Percentiles rank a stretch among this genome's conserved stretches.
These are phyloP conservation scores for Pelargonium myrrhifolium DNA, from an alignment of 441 rosid species.

Conservation along the genomic window DNA sequence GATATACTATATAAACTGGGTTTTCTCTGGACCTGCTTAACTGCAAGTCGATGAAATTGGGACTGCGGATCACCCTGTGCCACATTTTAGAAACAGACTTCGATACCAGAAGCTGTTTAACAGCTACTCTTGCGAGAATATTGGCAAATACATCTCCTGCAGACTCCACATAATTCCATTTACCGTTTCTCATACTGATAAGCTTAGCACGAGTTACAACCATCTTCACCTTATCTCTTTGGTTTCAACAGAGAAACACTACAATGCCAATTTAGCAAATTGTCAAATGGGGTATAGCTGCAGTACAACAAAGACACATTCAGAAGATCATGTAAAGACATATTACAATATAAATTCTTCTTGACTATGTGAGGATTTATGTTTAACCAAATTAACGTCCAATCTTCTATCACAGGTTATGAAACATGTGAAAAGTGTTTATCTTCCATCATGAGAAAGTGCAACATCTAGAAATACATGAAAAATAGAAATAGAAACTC, in stretches of 20 bases:
- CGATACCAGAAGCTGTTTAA: constrained; percentile 10
- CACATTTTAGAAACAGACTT: constrained; percentile 13
- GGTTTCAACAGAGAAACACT: background rate
- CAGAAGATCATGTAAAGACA: background rate
- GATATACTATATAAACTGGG: constrained; percentile 18
- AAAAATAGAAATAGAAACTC: too few species aligned
- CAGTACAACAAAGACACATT: background rate
- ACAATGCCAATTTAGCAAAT: background rate
- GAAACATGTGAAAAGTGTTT: background rate
- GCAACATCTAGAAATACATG: background rate
- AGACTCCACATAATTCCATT: constrained; percentile 15
- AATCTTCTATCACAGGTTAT: background rate
- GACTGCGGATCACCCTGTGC: constrained; percentile 11
- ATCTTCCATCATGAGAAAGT: background rate
- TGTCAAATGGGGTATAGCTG: constrained; percentile 1
- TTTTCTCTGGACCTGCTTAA: constrained; percentile 15
- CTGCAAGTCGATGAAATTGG: constrained; percentile 13
- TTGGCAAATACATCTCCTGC: constrained; percentile 5
- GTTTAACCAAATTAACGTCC: background rate
- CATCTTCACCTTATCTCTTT: constrained; percentile 14
- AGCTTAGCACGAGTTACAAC: constrained; percentile 13
- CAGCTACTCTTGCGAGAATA: constrained; percentile 19
- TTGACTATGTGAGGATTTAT: background rate
- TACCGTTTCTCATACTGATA: background rate
- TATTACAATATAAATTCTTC: background rate